Base-by-base conservation (phyloP, 2,329 filamentous ascomycete genomes). In the Penicillium capsulatum region DNA sequence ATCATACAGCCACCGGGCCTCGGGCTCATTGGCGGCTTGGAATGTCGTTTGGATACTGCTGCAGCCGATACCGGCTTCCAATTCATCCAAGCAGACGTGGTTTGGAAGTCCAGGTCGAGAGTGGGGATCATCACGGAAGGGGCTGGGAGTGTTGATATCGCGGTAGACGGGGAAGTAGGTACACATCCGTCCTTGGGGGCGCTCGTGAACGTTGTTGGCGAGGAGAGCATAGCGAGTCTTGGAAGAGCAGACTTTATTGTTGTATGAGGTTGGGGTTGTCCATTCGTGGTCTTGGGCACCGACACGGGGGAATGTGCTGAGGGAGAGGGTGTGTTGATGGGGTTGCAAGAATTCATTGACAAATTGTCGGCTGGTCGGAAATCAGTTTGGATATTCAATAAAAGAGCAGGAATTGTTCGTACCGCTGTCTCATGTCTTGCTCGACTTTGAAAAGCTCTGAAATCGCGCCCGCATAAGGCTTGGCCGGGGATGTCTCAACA, bases 11-110 rank as follows among this genome's bases (percentile, higher is more conserved):
- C 42, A 47, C 13, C 51, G 47, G 4, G 40, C 49, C 16, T 52
- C 47, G 13, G 14, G 3, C 13, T 47, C 45, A 17, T 45, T 48
- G 9, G 36, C 14, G 24, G 47, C 34, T 22, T 54, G 51, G 31
- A 54, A 37, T 3, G 51, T 54, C 4, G 39, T 38, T 36, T 54
- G 51, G 5, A 53, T 40, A 26, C 48, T 44, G 30, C 50, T 46
- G 27, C 34, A 38, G n/a, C 46, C 44, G 2, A 33, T 17, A 8
- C 50, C 50, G 11, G 46, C 30, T 3, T 37, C 40, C 8, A 41
- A 31, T 10, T 42, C 31, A 19, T 50, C 47, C 16, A 52, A 37
- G 26, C 47, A 45, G 11, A 52, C 17, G 16, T 29, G 20, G 5
- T 36, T 31, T 14, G 29, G 13, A 19, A 34, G 36, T 17, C 29